These are phyloP conservation scores for Exophiala alcalophila DNA, from an alignment of 2,329 filamentous ascomycete species.

Conservation along the genomic window DNA sequence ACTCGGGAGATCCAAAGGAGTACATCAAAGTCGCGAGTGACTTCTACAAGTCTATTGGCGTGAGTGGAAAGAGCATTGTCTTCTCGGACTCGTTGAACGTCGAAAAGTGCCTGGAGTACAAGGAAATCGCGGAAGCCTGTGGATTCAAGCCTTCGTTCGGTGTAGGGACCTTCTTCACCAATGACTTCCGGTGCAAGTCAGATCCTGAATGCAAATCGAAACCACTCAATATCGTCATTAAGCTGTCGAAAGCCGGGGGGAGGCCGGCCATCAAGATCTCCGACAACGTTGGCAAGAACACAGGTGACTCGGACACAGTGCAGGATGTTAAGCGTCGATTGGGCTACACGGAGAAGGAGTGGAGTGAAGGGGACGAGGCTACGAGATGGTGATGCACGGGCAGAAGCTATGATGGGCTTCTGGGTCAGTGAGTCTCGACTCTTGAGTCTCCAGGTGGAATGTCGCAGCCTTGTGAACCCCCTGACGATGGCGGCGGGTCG, in stretches of 20 bases:
- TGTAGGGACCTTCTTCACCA: conserved; percentile 92
- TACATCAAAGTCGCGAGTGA: conserved; percentile 75
- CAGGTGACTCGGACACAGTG: conserved; percentile 76
- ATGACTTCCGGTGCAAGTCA: conserved; percentile 75
- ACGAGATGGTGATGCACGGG: conserved; percentile 67
- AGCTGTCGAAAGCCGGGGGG: conserved; percentile 80
- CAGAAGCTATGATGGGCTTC: conserved; percentile 28
- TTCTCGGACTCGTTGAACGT: conserved; percentile 96
- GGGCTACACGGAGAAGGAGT: conserved; percentile 80
- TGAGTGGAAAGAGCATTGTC: conserved; percentile 82
- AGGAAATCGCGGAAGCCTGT: conserved; percentile 71
- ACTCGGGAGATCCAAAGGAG: conserved; percentile 78
- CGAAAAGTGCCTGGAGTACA: conserved; percentile 87
- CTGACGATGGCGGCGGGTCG: conserved; percentile 10
- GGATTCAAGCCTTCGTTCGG: conserved; percentile 88
- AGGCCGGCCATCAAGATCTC: conserved; percentile 87
- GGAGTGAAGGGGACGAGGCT: conserved; percentile 80
- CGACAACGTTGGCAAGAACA: conserved; percentile 91
- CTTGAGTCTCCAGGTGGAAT: conserved; percentile 9
- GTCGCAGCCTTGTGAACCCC: conserved; percentile 27
- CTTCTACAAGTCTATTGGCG: conserved; percentile 74
- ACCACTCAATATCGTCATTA: conserved; percentile 97
- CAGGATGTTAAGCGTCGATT: conserved; percentile 78
- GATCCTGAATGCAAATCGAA: conserved; percentile 73
- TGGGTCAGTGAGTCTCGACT: neutral